Evolutionary conservation across 805 yeast species (phyloP), one percentile per base, ranked within the genome.

Genomic region (Saccharomyces paradoxus): DNA sequence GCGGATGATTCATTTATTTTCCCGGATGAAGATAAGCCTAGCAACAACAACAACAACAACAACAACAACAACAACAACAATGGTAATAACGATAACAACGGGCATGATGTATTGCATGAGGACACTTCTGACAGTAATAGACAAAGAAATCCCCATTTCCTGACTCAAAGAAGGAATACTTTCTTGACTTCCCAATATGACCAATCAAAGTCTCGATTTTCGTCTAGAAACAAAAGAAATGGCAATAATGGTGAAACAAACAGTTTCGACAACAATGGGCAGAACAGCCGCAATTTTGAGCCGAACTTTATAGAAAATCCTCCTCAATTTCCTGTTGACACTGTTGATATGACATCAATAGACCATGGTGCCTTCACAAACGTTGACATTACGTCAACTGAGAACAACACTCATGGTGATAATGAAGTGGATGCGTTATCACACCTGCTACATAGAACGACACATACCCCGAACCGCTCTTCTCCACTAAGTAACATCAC

Each of bases 1-100:
- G 92, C 91, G 0, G 91, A 86, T 62, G 91, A 86, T 56, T 79
- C 88, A 2, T 87, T 87, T 60, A 79, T 87, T 2, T 87, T 87
- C 65, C 89, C 92, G 0, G 94, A 87, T 64, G 94, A 87, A 63
- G 92, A 86, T 37, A 86, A 86, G 9, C 32, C 21, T 37, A 48
- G 28, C 32, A 46, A 31, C 29, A 50, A 48, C 26, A 17, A 44
- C 46, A 32, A 46, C 22, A 48, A 49, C 50, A 10, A 50, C 32
- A 51, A 53, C n/a, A 51, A 54, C 47, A 52, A 53, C 44, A 44
- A 50, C 30, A 46, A 50, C 13, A 49, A 47, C 30, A 48, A 51
- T 28, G 50, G 53, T 29, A 41, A 46, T 32, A 26, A 32, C 41
- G 53, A 51, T 21, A 28, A 37, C 41, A 26, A 41, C 46, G 37